Evolutionary conservation across 345 rosid genomes (phyloP), one percentile per base, ranked within the genome.

Genomic region (Salix arbutifolia): DNA sequence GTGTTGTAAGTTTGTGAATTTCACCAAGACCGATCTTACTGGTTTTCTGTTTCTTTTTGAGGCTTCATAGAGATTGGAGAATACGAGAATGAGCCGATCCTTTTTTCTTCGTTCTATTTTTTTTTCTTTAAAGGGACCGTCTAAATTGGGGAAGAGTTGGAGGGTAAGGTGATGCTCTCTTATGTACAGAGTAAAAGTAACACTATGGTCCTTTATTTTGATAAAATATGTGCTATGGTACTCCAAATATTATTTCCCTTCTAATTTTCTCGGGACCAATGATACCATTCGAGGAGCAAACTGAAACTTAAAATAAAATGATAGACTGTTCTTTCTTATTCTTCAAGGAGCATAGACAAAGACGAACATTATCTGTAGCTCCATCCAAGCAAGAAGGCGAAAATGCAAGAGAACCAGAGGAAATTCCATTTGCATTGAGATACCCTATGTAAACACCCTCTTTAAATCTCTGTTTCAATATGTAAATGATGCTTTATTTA

Each of bases 361-460:
- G 2, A 28, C 30, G 30, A 28, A 28, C 30, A 28, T 37, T 1
- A 7, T 37, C 6, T 37, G 3, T 21, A 53, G 61, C 61, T 53
- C 61, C 61, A 21, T 53, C 25, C 23, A 31, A 28, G 60, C 50
- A 62, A 14, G 67, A 30, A 3, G 40, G 25, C 26, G n/a, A 50
- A 17, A 8, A 21, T 12, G 14, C 40, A 17, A 25, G 31, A 67
- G 13, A 35, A 31, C 11, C 9, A 2, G 3, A 30, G 26, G 38
- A 1, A 12, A 33, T 19, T 21, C 40, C 17, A 30, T 26, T 16
- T 12, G 18, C 26, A n/a, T n/a, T n/a, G n/a, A n/a, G n/a, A n/a
- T n/a, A 79, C 75, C 83, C 75, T 78, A 46, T 40, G 88, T 86
- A 84, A 84, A 16, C 52, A 17, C 72, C 74, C 31, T 52, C 64